Percentiles rank a stretch among this genome's conserved stretches.
These are phyloP conservation scores for Pyrus hybrid DNA, from an alignment of 331 rosid species.

Conservation along the genomic window DNA sequence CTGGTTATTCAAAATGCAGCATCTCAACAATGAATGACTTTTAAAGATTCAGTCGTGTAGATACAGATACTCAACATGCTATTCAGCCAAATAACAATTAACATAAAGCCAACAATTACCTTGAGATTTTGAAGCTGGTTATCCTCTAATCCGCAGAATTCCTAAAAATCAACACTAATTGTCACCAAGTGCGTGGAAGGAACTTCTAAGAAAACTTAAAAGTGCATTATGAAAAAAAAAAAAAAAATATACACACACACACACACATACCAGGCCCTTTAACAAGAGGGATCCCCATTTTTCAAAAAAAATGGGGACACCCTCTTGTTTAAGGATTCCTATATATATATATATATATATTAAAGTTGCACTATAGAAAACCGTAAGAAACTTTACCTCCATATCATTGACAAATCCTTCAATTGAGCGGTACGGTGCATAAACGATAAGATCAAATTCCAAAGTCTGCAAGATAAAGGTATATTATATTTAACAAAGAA, in stretches of 20 bases:
- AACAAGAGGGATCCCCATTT: no score
- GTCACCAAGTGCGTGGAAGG: conserved; percentile 7
- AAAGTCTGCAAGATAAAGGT: conserved; percentile 57
- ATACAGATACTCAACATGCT: not conserved
- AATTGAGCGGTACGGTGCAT: conserved; percentile 79
- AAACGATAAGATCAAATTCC: conserved; percentile 92
- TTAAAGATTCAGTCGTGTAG: not conserved
- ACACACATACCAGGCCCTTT: no score
- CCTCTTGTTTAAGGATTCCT: no score
- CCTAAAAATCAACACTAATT: conserved; percentile 40
- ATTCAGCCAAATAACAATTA: not conserved
- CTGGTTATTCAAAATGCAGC: not conserved
- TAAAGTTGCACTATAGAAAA: not conserved
- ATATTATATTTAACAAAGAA: not conserved
- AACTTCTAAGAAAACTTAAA: not conserved
- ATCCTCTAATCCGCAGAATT: conserved; percentile 48
- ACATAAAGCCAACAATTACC: conserved; percentile 35
- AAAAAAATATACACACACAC: no score
- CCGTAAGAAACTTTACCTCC: conserved; percentile 38
- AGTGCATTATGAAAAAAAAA: not conserved
- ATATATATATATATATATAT: no score
- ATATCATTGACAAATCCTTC: conserved; percentile 70
- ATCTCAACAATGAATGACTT: not conserved
- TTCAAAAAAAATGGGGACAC: no score
- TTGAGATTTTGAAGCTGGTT: conserved; percentile 50